Evolutionary conservation across 2,329 filamentous ascomycete genomes (phyloP), one percentile per base, ranked within the genome.

Genomic region (Didymella lethalis): DNA sequence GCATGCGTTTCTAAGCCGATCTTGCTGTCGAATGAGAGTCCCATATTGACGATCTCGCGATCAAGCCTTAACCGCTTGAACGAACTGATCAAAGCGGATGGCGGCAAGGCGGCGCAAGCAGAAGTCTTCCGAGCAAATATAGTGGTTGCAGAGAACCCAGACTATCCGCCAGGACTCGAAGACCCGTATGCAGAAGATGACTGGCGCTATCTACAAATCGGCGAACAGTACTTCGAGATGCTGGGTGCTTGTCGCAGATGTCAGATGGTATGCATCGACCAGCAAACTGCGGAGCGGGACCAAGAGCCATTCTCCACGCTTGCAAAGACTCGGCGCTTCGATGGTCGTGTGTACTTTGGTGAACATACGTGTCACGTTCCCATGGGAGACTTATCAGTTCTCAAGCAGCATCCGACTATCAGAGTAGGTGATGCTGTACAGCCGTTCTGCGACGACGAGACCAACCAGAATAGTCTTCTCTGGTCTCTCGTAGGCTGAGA

Each of bases 191-290:
- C 85, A 0, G 94, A 98, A 78, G 95, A 98, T 66, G 75, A 80
- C 6, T 98, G 94, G 94, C 81, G 80, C 12, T 82, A 78, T 16
- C 69, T 97, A 40, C 82, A 79, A 8, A 90, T 97, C 57, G 90
- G 90, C 1, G 66, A 75, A 70, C 83, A 88, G 58, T 76, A 78
- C 10, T 90, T 92, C 68, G 83, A 90, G 61, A 86, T 96, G 69
- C 79, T 98, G 4, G 94, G 93, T 0, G 86, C 90, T 3, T 99
- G 95, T 71, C 86, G 92, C 60, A 83, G 95, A 59, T 99, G 95
- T 68, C 93, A 97, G 75, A 98, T 99, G 93, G 90, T 99, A 10
- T 97, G 94, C 73, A 87, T 98, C 45, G 89, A 99, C 71, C 95
- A 97, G 75, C 82, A 87, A 46, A 97, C 90, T 12, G 93, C 88